Conservation (phyloP, 2,329 filamentous ascomycete species). For the Colletotrichum destructivum region DNA sequence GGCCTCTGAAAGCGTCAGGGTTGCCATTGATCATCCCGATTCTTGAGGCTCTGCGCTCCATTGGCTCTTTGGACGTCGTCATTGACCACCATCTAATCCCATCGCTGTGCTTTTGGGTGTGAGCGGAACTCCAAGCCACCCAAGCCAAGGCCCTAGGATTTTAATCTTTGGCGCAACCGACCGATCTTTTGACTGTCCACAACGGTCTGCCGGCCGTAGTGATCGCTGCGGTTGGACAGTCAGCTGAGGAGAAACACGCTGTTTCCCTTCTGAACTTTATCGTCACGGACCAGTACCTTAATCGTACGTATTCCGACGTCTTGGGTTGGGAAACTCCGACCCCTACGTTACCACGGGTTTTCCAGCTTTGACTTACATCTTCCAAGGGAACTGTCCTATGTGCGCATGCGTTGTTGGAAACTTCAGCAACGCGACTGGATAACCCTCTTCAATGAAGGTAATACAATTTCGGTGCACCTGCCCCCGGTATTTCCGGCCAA, state of each 20-base stretch:
- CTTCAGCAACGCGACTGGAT: no score
- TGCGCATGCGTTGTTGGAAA: background rate
- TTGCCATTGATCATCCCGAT: background rate
- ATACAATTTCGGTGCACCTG: no score
- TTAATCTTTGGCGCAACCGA: background rate
- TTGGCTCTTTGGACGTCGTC: constrained; percentile 2
- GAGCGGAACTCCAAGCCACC: background rate
- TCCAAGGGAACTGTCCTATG: background rate
- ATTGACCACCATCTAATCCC: background rate
- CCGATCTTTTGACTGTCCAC: background rate
- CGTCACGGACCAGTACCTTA: constrained; percentile 29
- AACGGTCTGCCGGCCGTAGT: background rate
- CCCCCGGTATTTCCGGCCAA: background rate
- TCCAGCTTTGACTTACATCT: background rate
- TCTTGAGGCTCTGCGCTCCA: constrained; percentile 10
- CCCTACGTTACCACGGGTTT: no score
- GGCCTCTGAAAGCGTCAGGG: background rate
- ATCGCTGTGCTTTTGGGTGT: background rate
- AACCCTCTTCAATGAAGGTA: background rate
- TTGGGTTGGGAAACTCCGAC: background rate
- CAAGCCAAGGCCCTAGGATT: background rate
- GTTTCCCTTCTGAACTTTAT: constrained; percentile 6
- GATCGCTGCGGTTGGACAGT: constrained; percentile 12
- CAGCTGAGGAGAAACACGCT: constrained; percentile 19
- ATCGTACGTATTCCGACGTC: constrained; percentile 1